Base-by-base conservation (phyloP, 2,329 filamentous ascomycete genomes). In the Aspergillus ustus region DNA sequence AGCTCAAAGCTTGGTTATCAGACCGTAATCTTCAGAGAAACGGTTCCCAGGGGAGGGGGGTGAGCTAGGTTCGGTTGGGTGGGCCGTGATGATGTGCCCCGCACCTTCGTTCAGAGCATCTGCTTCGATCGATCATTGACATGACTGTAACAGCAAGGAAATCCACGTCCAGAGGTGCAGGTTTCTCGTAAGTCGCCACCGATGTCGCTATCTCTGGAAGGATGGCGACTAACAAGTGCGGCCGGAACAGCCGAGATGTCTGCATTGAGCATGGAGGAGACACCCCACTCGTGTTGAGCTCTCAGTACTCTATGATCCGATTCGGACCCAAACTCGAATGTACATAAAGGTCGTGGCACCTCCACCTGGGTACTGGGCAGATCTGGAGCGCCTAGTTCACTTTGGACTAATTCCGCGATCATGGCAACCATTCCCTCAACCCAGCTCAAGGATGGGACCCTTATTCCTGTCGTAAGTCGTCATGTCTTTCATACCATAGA, bases 371-470 rank as follows among this genome's bases (percentile, higher is more conserved):
- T 15, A 17, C 34, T 40, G 11, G 34, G 34, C 13, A 40, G 13
- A 40, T 25, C 25, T 25, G 25, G 3, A 25, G 25, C 25, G 15
- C 9, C 34, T 40, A 40, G 34, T 40, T 15, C 34, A 40, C 5
- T 40, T 1, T 40, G 15, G 34, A 40, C 11, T 13, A 40, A 40
- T 40, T 17, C 5, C 31, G 8, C 34, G 29, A 31, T 34, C 20
- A 19, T 22, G 45, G 53, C 51, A 31, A 20, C 49, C 7, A 52
- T 64, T 37, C 60, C 60, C 1, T 62, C 60, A n/a, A 43, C 84
- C 43, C 83, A 85, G 72, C 80, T 88, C 54, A 86, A 85, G 60
- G 84, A 87, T 73, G 84, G 83, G 50, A 81, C 77, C 44, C 80
- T 79, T 4, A 82, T 88, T 46, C 85, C 86, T 2, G 81, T 86